Conservation (phyloP, 352 stramenopile genomes). For the Pythium aquatile region DNA sequence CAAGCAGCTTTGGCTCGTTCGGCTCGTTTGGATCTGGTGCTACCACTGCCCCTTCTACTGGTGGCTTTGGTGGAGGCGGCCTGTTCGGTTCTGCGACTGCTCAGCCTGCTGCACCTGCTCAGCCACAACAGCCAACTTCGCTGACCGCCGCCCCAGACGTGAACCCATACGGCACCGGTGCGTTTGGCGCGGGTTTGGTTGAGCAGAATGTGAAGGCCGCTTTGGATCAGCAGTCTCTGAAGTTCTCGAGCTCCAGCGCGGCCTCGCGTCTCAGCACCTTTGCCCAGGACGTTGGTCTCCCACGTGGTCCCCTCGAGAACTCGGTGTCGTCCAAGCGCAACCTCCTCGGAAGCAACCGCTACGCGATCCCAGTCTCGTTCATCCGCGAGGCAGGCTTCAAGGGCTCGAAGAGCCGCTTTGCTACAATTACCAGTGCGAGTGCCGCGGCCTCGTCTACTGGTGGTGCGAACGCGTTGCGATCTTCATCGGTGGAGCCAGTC, state of each 20-base stretch:
- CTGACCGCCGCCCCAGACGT: constrained; percentile 51
- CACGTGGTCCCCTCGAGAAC: constrained; percentile 54
- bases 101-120: constrained; percentile 4
- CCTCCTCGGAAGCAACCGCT: constrained; percentile 29
- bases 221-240: constrained; percentile 26
- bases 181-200: constrained; percentile 44
- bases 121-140: constrained; percentile 21
- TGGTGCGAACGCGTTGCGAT: constrained; percentile 21
- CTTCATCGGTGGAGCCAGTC: constrained; percentile 16
- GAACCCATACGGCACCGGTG: constrained; percentile 58
- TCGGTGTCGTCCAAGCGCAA: constrained; percentile 56
- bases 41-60: constrained; percentile 9
- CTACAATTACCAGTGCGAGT: constrained; percentile 44
- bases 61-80: constrained; percentile 1
- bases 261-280: constrained; percentile 59
- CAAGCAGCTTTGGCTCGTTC: constrained; percentile 20
- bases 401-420: constrained; percentile 61
- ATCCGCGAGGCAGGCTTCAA: constrained; percentile 69
- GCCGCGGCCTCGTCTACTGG: constrained; percentile 14
- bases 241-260: constrained; percentile 32
- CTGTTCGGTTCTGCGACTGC: constrained; percentile 22
- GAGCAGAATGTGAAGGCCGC: constrained; percentile 41
- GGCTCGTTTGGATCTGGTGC: constrained; percentile 22
- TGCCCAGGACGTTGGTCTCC: constrained; percentile 68
- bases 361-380: constrained; percentile 69